Percentiles rank a stretch among this genome's conserved stretches.
Evolutionary conservation across 2,329 filamentous ascomycete genomes (phyloP).

Genomic region (Verticillium nubilum): DNA sequence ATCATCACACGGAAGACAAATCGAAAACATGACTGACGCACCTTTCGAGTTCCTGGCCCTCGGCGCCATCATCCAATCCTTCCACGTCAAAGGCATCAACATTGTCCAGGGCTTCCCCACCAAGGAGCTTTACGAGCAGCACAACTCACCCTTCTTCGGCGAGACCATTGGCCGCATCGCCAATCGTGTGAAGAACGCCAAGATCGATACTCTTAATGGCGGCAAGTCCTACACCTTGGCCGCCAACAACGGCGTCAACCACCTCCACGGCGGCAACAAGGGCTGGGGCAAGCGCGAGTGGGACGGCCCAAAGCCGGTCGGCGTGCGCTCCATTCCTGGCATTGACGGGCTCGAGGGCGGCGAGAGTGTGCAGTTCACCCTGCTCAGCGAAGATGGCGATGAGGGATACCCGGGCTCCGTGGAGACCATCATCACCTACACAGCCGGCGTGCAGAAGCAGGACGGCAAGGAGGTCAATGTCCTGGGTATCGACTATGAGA

Average conservation of each 20-base stretch:
- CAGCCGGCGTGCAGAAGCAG: slow-evolving; percentile 57
- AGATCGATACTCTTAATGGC: slow-evolving; percentile 66
- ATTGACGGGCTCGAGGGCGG: slow-evolving; percentile 50
- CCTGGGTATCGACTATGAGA: slow-evolving; percentile 85
- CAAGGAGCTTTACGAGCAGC: slow-evolving; percentile 65
- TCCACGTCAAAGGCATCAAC: slow-evolving; percentile 72
- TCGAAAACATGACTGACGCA: slow-evolving; percentile 34
- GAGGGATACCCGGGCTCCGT: slow-evolving; percentile 88
- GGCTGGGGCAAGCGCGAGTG: slow-evolving; percentile 83
- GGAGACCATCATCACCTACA: slow-evolving; percentile 73
- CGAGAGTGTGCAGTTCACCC: slow-evolving; percentile 61
- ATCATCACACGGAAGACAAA: background rate
- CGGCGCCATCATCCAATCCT: slow-evolving; percentile 75
- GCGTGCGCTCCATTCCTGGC: slow-evolving; percentile 43
- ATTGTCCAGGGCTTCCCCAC: slow-evolving; percentile 84
- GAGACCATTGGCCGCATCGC: slow-evolving; percentile 84
- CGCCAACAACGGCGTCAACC: slow-evolving; percentile 74
- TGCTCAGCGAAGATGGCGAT: slow-evolving; percentile 72
- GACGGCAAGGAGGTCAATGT: slow-evolving; percentile 61
- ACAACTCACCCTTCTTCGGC: slow-evolving; percentile 81
- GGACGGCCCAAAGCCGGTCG: slow-evolving; percentile 62
- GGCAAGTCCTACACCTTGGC: slow-evolving; percentile 62
- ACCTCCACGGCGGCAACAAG: slow-evolving; percentile 63
- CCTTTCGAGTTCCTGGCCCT: slow-evolving; percentile 65
- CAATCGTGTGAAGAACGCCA: slow-evolving; percentile 72